Evolutionary conservation across 768 basidiomycete species (phyloP).

Genomic region (Plicaturopsis crispa): DNA sequence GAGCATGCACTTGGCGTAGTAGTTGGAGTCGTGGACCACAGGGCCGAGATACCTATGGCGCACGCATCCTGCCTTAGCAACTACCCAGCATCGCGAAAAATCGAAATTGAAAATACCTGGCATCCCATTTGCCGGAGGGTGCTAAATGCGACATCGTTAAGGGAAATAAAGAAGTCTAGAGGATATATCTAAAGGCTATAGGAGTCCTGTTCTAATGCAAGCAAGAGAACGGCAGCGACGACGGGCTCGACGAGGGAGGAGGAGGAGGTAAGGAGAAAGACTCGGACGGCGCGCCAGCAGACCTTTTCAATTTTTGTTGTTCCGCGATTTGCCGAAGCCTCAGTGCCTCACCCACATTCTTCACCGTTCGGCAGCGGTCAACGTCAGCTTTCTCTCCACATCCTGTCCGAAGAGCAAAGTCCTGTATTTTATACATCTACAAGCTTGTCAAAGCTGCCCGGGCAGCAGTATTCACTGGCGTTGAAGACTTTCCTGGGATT

Average conservation of each 20-base stretch:
- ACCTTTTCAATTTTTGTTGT: conserved; percentile 20
- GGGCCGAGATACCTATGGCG: conserved; percentile 59
- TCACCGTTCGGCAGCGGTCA: no score
- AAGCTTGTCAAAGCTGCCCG: no score
- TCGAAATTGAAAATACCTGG: conserved; percentile 37
- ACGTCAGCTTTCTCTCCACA: no score
- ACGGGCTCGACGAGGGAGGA: conserved; percentile 19
- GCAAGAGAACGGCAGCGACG: conserved; percentile 11
- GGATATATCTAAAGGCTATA: conserved; percentile 16
- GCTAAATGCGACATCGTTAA: conserved; percentile 42
- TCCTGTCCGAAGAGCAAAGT: no score
- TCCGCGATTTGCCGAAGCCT: conserved; percentile 33
- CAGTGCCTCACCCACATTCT: conserved; percentile 20
- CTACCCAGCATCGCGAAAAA: no score
- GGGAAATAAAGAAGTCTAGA: conserved; percentile 24
- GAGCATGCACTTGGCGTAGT: conserved; percentile 84
- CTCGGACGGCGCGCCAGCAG: conserved; percentile 13
- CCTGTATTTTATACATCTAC: no score
- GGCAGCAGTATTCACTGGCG: no score
- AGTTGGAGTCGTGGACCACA: conserved; percentile 64
- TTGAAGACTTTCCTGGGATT: no score
- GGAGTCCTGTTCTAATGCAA: conserved; percentile 24
- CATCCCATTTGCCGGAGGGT: conserved; percentile 63
- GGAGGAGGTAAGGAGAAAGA: conserved; percentile 13
- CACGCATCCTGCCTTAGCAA: no score